Evolutionary conservation across 2,329 filamentous ascomycete genomes (phyloP).

Genomic region (Fusarium chlamydosporum): DNA sequence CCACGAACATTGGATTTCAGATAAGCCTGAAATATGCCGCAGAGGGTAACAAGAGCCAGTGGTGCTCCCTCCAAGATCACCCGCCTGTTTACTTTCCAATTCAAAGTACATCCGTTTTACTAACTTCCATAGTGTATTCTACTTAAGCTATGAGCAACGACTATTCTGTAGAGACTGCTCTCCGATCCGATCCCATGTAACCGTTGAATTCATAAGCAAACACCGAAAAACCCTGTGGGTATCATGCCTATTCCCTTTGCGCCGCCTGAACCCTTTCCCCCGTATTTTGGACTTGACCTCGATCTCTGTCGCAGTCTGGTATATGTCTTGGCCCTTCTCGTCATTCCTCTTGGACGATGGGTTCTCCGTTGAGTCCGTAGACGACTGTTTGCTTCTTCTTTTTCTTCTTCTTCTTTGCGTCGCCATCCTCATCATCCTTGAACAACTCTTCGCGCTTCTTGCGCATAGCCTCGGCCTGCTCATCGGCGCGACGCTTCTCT

Average conservation of each 20-base stretch:
- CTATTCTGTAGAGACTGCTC: slow-evolving; percentile 41
- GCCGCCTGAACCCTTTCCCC: slow-evolving; percentile 36
- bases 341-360: slow-evolving; percentile 50
- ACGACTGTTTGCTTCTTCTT: slow-evolving; percentile 55
- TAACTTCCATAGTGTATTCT: slow-evolving; percentile 7
- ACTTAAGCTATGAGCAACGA: slow-evolving; percentile 19
- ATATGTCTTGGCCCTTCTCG: slow-evolving; percentile 9
- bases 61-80: not conserved
- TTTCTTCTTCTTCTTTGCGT: slow-evolving; percentile 54
- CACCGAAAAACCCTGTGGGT: slow-evolving; percentile 48
- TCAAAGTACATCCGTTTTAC: not conserved
- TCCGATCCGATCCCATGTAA: slow-evolving; percentile 22
- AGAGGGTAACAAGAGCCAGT: not conserved
- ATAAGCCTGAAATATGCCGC: not conserved
- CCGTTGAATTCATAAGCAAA: slow-evolving; percentile 30
- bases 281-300: slow-evolving; percentile 24
- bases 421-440: slow-evolving; percentile 56
- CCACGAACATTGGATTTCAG: not conserved
- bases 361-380: slow-evolving; percentile 58
- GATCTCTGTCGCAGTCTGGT: slow-evolving; percentile 15
- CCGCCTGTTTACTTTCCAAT: not conserved
- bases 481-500: slow-evolving; percentile 60
- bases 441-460: slow-evolving; percentile 66
- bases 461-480: slow-evolving; percentile 63
- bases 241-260: slow-evolving; percentile 47